phyloP scores from a whole-genome alignment of 768 basidiomycete species.

The Lactarius hatsudake region DNA sequence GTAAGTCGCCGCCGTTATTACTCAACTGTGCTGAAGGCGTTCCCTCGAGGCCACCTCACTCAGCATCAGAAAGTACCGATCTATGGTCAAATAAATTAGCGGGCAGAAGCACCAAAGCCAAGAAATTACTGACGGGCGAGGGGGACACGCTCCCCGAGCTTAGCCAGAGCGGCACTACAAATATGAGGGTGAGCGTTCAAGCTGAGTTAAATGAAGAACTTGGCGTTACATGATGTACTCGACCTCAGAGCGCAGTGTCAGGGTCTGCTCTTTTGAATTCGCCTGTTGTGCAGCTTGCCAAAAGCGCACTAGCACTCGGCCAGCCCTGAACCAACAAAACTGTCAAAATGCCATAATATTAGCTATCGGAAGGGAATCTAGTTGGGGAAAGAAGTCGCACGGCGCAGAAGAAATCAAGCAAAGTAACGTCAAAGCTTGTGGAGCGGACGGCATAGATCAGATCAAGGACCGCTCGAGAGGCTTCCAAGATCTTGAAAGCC shows the following conservation, averaged over 20 bases:
- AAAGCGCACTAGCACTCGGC: conserved; percentile 64
- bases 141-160: conserved; percentile 65
- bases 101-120: neutral
- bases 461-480: conserved; percentile 65
- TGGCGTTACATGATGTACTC: conserved; percentile 61
- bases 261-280: conserved; percentile 53
- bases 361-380: conserved; percentile 9
- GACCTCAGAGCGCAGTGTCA: conserved; percentile 58
- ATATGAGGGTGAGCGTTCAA: neutral
- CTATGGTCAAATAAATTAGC: conserved; percentile 22
- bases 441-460: conserved; percentile 63
- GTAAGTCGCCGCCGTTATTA: neutral
- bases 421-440: conserved; percentile 69
- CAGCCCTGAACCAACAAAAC: conserved; percentile 71
- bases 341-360: conserved; percentile 28
- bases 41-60: conserved; percentile 37
- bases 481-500: conserved; percentile 62
- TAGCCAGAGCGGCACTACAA: conserved; percentile 52
- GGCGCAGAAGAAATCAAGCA: conserved; percentile 67
- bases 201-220: neutral
- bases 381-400: conserved; percentile 39
- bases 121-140: conserved; percentile 46
- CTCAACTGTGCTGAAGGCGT: neutral
- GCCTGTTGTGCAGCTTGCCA: conserved; percentile 60
- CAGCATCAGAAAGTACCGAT: conserved; percentile 57